Percentiles rank a stretch among this genome's conserved stretches.
These are phyloP conservation scores for Colletotrichum coccodes DNA, from an alignment of 2,329 filamentous ascomycete species.

Conservation along the genomic window DNA sequence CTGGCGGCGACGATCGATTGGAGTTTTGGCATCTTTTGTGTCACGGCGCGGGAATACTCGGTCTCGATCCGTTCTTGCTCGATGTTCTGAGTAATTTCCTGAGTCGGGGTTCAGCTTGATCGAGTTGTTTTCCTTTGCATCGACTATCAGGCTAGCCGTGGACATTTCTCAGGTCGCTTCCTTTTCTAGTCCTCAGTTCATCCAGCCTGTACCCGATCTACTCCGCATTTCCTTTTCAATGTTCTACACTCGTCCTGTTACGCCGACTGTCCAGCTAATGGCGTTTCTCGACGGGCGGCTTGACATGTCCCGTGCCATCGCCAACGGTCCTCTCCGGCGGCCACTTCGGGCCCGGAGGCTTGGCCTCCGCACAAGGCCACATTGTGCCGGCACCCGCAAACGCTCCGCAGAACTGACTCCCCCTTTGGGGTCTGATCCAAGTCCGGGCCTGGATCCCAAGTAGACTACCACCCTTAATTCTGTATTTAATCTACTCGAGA, in stretches of 20 bases:
- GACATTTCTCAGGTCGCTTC: background rate
- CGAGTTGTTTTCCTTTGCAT: background rate
- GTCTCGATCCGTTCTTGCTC: slow-evolving; percentile 24
- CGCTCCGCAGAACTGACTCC: background rate
- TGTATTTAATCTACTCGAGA: slow-evolving; percentile 7
- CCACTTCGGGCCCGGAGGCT: slow-evolving; percentile 17
- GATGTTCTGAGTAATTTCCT: slow-evolving; percentile 17
- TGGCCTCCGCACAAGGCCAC: slow-evolving; percentile 11
- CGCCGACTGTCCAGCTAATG: too few species aligned
- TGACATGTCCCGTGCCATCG: too few species aligned
- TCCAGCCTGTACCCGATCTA: background rate
- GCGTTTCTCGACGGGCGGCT: too few species aligned
- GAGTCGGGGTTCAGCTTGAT: background rate
- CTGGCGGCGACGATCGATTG: slow-evolving; percentile 6
- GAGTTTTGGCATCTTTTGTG: slow-evolving; percentile 31
- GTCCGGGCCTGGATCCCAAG: background rate
- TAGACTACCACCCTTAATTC: background rate
- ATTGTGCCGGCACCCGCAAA: background rate
- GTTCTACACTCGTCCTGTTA: background rate
- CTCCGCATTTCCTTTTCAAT: background rate
- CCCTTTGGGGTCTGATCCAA: background rate
- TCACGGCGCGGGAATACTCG: slow-evolving; percentile 19
- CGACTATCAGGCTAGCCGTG: too few species aligned
- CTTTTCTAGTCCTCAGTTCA: background rate
- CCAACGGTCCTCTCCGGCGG: background rate